Evolutionary conservation across 495 filamentous ascomycete species (phyloP).

Genomic region (Cladorrhinum samala): DNA sequence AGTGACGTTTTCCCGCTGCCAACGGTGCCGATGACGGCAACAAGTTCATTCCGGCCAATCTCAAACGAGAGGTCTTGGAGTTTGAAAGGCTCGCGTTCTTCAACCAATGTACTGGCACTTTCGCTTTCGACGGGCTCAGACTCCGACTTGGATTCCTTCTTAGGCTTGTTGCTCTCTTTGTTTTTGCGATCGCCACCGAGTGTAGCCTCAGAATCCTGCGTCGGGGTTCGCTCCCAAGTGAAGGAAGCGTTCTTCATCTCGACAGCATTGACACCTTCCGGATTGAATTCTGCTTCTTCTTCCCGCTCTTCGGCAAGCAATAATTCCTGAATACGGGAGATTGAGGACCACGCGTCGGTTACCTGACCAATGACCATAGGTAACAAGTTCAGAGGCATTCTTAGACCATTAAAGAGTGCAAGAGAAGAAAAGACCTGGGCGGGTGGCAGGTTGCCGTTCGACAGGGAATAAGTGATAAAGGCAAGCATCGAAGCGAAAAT

Average conservation of each 20-base stretch:
- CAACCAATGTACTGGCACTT: slow-evolving; percentile 47
- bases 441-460: slow-evolving; percentile 62
- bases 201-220: slow-evolving; percentile 48
- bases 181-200: slow-evolving; percentile 29
- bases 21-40: slow-evolving; percentile 87
- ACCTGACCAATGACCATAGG: slow-evolving; percentile 84
- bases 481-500: slow-evolving; percentile 91
- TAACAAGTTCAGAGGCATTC: slow-evolving; percentile 82
- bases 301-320: slow-evolving; percentile 76
- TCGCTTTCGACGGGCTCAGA: slow-evolving; percentile 31
- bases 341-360: slow-evolving; percentile 79
- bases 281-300: slow-evolving; percentile 62
- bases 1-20: slow-evolving; percentile 91
- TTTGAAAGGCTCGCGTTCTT: slow-evolving; percentile 69
- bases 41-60: slow-evolving; percentile 72
- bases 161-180: slow-evolving; percentile 35
- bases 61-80: slow-evolving; percentile 67
- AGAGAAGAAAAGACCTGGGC: slow-evolving; percentile 86
- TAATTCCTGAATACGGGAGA: slow-evolving; percentile 81
- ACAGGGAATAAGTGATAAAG: slow-evolving; percentile 86
- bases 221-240: slow-evolving; percentile 81
- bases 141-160: slow-evolving; percentile 30
- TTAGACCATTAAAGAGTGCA: slow-evolving; percentile 84
- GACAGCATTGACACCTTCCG: slow-evolving; percentile 60
- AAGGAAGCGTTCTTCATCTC: slow-evolving; percentile 71